Base-by-base conservation (phyloP, 768 basidiomycete genomes). In the Guyanaporus albipodus region DNA sequence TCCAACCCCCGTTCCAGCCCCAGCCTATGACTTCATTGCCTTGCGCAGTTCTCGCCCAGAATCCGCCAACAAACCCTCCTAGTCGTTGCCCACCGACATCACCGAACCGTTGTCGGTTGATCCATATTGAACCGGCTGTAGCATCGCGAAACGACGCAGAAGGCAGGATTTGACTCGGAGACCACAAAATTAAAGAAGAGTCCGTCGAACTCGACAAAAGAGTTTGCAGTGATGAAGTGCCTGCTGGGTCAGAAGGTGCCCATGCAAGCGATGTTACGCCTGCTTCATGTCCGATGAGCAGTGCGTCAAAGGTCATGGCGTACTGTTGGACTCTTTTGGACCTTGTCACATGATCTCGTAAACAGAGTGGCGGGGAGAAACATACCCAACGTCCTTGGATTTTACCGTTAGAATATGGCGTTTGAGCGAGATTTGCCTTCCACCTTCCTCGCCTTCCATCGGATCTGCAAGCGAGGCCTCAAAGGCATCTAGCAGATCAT, bases 1-100 rank as follows among this genome's bases (percentile, higher is more conserved):
- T 77, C 86, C 91, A 94, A 1, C 91, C 87, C 26, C 96, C 96
- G 39, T 83, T 83, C 96, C 96, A 99, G 0, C 93, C 94, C 80
- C 85, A 89, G 3, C 87, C 88, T 15, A 95, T 58, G 0, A 80
- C 85, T 33, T 89, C 82, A 19, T 64, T 58, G 0, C 85, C 85
- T 22, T 29, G 56, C 6, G 35, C 38, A 15, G 71, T 63, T 23
- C 61, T 64, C 1, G 77, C 79, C 94, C 94, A 99, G 6, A 91
- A 55, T 0, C 87, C 92, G 2, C 93, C 93, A 33, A 94, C 85
- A 63, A 99, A 97, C 0, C 94, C 95, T 32, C 96, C 85, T 5
- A 90, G 72, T 58, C 93, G 73, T 71, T 93, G 81, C 17, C 89
- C 89, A n/a, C 91, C 91, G 42, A 98, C 78, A 52, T 97, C 92